A percentile compares a stretch with the other conserved stretches of the same genome.
Conservation (phyloP, 2,329 filamentous ascomycete genomes). For the Sordariomycetes sp. region DNA sequence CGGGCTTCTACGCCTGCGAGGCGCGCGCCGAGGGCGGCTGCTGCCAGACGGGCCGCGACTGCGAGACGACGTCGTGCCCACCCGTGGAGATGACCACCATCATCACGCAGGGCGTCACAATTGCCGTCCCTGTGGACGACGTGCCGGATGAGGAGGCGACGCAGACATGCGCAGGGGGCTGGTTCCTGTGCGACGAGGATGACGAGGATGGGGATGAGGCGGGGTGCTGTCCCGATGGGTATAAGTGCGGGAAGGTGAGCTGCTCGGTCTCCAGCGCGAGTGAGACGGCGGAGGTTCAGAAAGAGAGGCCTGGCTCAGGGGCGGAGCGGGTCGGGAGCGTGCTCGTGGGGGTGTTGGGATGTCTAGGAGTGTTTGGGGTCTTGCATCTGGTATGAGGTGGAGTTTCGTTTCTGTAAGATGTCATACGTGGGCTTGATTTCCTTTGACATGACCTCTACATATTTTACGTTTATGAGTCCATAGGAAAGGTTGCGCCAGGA, state of each 20-base stretch:
- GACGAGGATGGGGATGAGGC: conserved; percentile 47
- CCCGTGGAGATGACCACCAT: conserved; percentile 49
- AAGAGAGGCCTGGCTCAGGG: conserved; percentile 28
- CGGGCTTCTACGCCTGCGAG: conserved; percentile 83
- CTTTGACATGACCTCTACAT: neutral
- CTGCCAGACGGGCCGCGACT: conserved; percentile 80
- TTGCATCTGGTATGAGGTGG: neutral
- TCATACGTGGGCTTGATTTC: neutral
- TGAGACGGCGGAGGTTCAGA: conserved; percentile 46
- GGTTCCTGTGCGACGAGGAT: conserved; percentile 57
- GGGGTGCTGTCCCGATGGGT: conserved; percentile 78
- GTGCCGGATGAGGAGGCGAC: conserved; percentile 29
- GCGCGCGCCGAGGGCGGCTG: conserved; percentile 76
- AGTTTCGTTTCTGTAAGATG: neutral
- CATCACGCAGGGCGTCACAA: conserved; percentile 55
- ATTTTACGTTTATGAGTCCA: neutral
- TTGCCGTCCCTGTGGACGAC: conserved; percentile 51
- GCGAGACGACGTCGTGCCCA: conserved; percentile 70
- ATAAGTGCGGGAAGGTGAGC: conserved; percentile 59
- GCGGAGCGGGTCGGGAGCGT: neutral
- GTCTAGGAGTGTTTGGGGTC: neutral
- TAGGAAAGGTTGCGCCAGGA: neutral
- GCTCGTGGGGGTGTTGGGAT: neutral
- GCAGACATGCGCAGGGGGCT: conserved; percentile 61
- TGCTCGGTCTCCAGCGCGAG: conserved; percentile 49